phyloP scores from a whole-genome alignment of 768 basidiomycete species.

The Coprinellus micaceus region DNA sequence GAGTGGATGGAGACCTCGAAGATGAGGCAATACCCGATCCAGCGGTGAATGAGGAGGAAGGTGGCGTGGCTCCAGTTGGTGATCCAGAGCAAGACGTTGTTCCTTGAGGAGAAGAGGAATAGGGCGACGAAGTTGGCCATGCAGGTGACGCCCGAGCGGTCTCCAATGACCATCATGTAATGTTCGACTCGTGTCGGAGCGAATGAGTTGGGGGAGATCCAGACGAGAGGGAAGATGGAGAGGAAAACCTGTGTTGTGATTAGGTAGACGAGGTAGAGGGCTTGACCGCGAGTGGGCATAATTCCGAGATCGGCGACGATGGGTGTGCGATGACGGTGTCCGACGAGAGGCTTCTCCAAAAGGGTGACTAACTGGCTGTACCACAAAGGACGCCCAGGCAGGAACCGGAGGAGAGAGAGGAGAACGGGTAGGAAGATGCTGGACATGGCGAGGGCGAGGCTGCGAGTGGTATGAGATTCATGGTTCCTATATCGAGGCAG shows the following conservation, averaged over 20 bases:
- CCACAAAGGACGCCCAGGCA: constrained; percentile 9
- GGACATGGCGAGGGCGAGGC: constrained; percentile 9
- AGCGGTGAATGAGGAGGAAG: constrained; percentile 12
- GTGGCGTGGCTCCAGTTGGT: constrained; percentile 14
- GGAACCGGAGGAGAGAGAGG: constrained; percentile 9
- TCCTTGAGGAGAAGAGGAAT: constrained; percentile 13
- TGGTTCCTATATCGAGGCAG: too few species aligned
- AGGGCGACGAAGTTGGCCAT: constrained; percentile 12
- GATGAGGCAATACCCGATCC: constrained; percentile 11
- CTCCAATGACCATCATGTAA: constrained; percentile 4
- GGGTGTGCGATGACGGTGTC: constrained; percentile 4
- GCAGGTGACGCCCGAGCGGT: constrained; percentile 5
- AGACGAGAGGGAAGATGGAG: constrained; percentile 7
- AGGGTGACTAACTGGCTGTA: constrained; percentile 7
- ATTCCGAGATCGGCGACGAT: constrained; percentile 1
- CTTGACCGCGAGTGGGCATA: constrained; percentile 11
- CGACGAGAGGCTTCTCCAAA: constrained; percentile 8
- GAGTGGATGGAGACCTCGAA: constrained; percentile 11
- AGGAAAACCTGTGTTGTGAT: constrained; percentile 9
- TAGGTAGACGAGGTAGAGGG: constrained; percentile 10
- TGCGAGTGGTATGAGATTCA: not conserved
- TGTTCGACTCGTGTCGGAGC: not conserved
- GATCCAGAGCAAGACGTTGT: constrained; percentile 12
- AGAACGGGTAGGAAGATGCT: constrained; percentile 6
- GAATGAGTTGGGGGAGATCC: constrained; percentile 8